Evolutionary conservation across 1,284 basidiomycete species (phyloP).

Genomic region (Hortiboletus rubellus): DNA sequence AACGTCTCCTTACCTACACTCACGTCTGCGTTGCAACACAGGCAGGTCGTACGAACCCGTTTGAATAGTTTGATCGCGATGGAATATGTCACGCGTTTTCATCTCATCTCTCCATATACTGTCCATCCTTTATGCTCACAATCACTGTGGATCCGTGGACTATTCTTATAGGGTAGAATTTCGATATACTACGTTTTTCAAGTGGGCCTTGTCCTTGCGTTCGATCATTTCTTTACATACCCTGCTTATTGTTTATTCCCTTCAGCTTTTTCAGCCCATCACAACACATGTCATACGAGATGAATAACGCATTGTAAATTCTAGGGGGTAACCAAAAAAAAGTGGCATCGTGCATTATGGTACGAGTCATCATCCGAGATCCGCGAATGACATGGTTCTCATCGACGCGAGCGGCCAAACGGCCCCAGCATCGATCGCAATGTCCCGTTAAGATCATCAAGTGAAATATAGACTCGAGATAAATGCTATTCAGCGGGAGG

Average conservation of each 20-base stretch:
- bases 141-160: constrained; percentile 13
- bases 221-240: constrained; percentile 23
- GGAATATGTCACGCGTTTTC: not conserved
- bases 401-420: not conserved
- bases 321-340: constrained; percentile 1
- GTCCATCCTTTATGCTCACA: not conserved
- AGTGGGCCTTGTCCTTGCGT: not conserved
- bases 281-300: constrained; percentile 16
- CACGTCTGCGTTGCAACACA: constrained; percentile 27
- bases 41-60: constrained; percentile 76
- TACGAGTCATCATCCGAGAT: not conserved
- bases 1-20: not conserved
- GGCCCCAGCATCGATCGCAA: not conserved
- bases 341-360: not conserved
- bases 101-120: constrained; percentile 13
- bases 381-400: not conserved
- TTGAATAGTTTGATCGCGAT: constrained; percentile 47
- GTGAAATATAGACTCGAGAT: constrained; percentile 17
- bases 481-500: constrained; percentile 41
- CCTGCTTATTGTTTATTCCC: constrained; percentile 21
- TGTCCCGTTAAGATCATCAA: not conserved
- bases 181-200: not conserved
- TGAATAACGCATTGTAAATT: constrained; percentile 20
- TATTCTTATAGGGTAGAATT: not conserved
- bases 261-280: constrained; percentile 4